A percentile compares a stretch with the other conserved stretches of the same genome.
Conservation (phyloP, 2,329 filamentous ascomycete species). For the Calonectria hongkongensis region DNA sequence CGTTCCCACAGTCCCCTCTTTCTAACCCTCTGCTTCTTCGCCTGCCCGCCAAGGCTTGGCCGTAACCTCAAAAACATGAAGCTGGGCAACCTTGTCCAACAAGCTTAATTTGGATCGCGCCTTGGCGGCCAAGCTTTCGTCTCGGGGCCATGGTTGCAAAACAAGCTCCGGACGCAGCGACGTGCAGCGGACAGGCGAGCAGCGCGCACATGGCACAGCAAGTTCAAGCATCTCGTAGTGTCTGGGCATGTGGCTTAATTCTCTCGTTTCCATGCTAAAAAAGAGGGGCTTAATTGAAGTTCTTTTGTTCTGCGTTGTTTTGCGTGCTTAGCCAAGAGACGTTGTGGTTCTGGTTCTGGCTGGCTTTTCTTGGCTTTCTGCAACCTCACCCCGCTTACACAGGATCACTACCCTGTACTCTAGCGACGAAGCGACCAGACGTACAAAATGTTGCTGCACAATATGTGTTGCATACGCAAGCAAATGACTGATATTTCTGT, state of each 20-base stretch:
- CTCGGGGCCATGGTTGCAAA: constrained; percentile 22
- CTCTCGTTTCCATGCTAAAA: constrained; percentile 14
- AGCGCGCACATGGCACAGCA: constrained; percentile 17
- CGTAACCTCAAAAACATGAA: constrained; percentile 25
- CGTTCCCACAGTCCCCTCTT: background rate
- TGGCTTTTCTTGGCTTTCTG: constrained; percentile 1
- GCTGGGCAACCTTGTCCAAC: constrained; percentile 38
- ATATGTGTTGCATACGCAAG: background rate
- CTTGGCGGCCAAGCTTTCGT: constrained; percentile 35
- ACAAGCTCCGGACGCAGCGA: constrained; percentile 34
- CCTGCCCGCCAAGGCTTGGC: constrained; percentile 31
- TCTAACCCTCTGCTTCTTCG: constrained; percentile 10
- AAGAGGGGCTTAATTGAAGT: constrained; percentile 24
- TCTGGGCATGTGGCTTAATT: constrained; percentile 6
- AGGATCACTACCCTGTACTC: constrained; percentile 17
- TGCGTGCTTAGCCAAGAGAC: constrained; percentile 28
- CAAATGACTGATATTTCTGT: constrained; percentile 2
- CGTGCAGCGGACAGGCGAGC: constrained; percentile 32
- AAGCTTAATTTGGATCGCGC: constrained; percentile 40
- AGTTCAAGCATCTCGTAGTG: constrained; percentile 24
- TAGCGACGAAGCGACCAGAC: background rate
- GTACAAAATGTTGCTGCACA: background rate
- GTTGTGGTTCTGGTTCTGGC: constrained; percentile 9
- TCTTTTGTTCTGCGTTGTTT: constrained; percentile 14
- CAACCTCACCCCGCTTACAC: constrained; percentile 30